Base-by-base conservation (phyloP, 768 basidiomycete genomes). In the Trametes sanguinea region DNA sequence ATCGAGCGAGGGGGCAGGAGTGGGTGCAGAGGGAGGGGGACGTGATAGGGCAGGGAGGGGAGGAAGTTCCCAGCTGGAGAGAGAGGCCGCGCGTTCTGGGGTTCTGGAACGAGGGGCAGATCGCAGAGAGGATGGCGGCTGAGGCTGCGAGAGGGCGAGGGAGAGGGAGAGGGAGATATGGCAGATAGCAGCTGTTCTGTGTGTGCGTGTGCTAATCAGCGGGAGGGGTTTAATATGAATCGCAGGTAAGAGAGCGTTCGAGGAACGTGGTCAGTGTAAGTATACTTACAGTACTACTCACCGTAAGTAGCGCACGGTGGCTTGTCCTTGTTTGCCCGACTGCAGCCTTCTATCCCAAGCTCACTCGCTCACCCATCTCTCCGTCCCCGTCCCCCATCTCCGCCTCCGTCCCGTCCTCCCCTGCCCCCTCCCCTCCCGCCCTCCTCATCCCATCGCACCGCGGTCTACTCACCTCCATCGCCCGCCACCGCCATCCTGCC, bases 251-350 rank as follows among this genome's bases (percentile, higher is more conserved):
- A 22, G 22, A 22, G n/a, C 46, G 27, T 47, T 27, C 46, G 39
- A 39, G 39, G 39, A 64, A 60, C 53, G 54, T 54, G 63, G 16
- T 8, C 13, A 2, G 39, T 39, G 46, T 22, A 22, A 22, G 22
- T 22, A 22, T 22, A 22, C 22, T 22, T 22, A 22, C 22, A 22
- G 22, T 22, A 22, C 22, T 22, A 22, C 22, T 22, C 22, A 22
- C 22, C 22, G 22, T 22, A 22, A 22, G 22, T 22, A 22, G 51
- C 42, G 14, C 6, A 43, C 54, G 44, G 16, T 22, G 22, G 64
- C 62, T 68, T 68, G 67, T 39, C 62, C 64, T 68, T 68, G 67
- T 68, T 68, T 68, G 60, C 62, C 47, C 60, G 37, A 14, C 51
- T 45, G 16, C 43, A 39, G 33, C 43, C 59, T 46, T 39, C 51